Percentiles rank a stretch among this genome's conserved stretches.
These are phyloP conservation scores for Rhodotorula sp. DNA, from an alignment of 1,284 basidiomycete genomes.

Conservation along the genomic window DNA sequence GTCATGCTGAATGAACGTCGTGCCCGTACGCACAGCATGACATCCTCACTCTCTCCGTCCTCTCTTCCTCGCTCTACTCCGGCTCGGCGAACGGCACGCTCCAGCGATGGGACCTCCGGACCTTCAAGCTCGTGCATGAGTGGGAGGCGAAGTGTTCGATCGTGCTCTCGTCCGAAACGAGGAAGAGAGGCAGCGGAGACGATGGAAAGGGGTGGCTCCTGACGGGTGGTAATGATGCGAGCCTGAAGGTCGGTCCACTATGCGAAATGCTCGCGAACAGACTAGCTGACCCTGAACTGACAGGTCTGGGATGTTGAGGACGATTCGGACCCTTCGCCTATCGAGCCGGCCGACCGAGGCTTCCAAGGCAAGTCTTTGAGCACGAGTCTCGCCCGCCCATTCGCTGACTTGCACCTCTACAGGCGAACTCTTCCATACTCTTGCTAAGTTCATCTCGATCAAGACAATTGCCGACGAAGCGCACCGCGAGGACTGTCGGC, in stretches of 20 bases:
- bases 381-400: too few relatives aligned
- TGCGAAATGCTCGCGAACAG: neutral
- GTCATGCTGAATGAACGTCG: constrained; percentile 19
- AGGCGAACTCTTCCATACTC: constrained; percentile 59
- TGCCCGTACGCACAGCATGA: constrained; percentile 56
- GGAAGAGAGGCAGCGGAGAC: constrained; percentile 2
- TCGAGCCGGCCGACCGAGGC: constrained; percentile 6
- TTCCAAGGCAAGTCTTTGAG: constrained; percentile 21
- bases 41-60: constrained; percentile 73
- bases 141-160: constrained; percentile 77
- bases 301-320: constrained; percentile 33
- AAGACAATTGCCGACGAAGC: constrained; percentile 76
- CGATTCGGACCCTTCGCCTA: constrained; percentile 3
- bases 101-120: constrained; percentile 66
- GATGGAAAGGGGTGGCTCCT: constrained; percentile 55
- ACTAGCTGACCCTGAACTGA: neutral
- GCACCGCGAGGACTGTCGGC: constrained; percentile 80
- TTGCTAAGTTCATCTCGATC: constrained; percentile 83
- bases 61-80: constrained; percentile 75
- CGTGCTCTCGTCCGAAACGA: constrained; percentile 56
- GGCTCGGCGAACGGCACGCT: constrained; percentile 79
- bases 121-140: constrained; percentile 76
- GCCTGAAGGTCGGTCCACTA: constrained; percentile 65
- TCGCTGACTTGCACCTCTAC: neutral
- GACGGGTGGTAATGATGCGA: constrained; percentile 80